phyloP scores from a whole-genome alignment of 192 early-diverging fungal genomes.

The Rhizophagus sp. region DNA sequence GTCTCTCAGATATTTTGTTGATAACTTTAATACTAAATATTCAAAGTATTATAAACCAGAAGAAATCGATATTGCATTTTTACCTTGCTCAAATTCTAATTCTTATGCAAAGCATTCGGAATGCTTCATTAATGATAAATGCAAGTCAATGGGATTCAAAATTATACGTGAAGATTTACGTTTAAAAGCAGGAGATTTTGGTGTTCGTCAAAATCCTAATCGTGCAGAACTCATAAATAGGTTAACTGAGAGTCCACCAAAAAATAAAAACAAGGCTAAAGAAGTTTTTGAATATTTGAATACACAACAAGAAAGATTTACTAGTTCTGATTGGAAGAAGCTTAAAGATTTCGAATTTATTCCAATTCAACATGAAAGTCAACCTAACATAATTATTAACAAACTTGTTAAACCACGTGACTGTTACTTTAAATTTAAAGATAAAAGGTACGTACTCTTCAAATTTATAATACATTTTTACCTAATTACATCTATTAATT shows the following conservation, averaged over 20 bases:
- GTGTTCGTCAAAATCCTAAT: conserved; percentile 62
- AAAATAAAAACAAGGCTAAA: conserved; percentile 44
- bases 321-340: conserved; percentile 50
- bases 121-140: conserved; percentile 64
- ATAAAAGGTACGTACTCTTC: too few relatives aligned
- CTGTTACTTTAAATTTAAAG: too few relatives aligned
- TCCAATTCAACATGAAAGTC: conserved; percentile 43
- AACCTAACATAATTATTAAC: neutral
- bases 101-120: conserved; percentile 56
- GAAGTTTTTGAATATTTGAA: conserved; percentile 69
- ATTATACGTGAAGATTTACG: conserved; percentile 60
- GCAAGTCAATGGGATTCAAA: conserved; percentile 64
- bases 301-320: conserved; percentile 61
- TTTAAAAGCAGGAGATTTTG: conserved; percentile 58
- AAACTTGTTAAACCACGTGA: too few relatives aligned
- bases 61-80: conserved; percentile 52
- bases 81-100: conserved; percentile 52
- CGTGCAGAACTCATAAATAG: conserved; percentile 39
- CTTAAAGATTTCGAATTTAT: conserved; percentile 62
- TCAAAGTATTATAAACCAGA: conserved; percentile 46
- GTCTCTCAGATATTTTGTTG: conserved; percentile 70
- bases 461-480: too few relatives aligned
- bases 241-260: conserved; percentile 37
- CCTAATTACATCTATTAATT: too few relatives aligned
- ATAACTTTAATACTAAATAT: conserved; percentile 65